Base-by-base conservation (phyloP, 2,329 filamentous ascomycete genomes). In the Fusarium burgessii region DNA sequence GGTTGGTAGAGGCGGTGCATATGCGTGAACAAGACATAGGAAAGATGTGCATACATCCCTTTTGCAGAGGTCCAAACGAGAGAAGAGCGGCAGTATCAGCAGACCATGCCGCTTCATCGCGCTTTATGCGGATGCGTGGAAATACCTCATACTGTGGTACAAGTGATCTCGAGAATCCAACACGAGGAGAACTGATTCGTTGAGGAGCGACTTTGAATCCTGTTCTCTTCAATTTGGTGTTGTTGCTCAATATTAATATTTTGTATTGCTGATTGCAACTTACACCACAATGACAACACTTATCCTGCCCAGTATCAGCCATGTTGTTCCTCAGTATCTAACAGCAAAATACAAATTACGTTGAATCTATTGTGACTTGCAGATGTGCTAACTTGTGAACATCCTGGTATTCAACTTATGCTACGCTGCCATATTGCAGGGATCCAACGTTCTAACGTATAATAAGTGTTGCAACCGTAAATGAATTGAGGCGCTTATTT, bases 91-190 rank as follows among this genome's bases (percentile, higher is more conserved):
- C 51, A 47, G 56, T 42, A 63, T 62, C 66, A 47, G 60, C 60
- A 67, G 62, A 61, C 55, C 62, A 69, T 70, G 69, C 65, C 74
- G 72, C 68, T 66, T 74, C 68, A 68, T 57, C 61, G 50, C 58
- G 55, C 60, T 50, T 64, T 70, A 43, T 62, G 32, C 46, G 51
- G 58, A 45, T 64, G 62, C 51, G 60, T 47, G 52, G 74, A 75
- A 76, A 76, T 74, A 62, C 74, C 74, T 74, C 74, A 76, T 68
- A 67, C 46, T 59, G 33, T 43, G 17, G n/a, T 52, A 43, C 56
- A 41, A 57, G 51, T 62, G 32, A 15, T 66, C 42, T 52, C 18
- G 15, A 33, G 46, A 55, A 43, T 57, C 63, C 55, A 58, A 27
- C 40, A 60, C 42, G 51, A 58, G 38, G 45, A 62, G 56, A 58